Percentiles rank a stretch among this genome's conserved stretches.
phyloP scores from a whole-genome alignment of 2,329 filamentous ascomycete genomes.

The Fusarium sp. region DNA sequence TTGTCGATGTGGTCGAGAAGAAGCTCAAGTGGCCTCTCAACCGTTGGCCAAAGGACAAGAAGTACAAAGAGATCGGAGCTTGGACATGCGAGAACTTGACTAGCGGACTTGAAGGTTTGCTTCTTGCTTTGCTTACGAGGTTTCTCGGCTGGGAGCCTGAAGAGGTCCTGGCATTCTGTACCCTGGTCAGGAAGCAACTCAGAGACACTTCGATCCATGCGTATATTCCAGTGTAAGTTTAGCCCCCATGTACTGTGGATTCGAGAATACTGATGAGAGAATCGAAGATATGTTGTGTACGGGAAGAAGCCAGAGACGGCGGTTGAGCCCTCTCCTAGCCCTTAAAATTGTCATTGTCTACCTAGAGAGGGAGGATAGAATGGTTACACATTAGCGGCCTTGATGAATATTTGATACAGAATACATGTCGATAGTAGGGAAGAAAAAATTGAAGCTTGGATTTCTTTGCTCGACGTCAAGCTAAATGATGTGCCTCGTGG shows the following conservation, averaged over 20 bases:
- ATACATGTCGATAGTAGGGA: no score
- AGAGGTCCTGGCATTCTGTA: conserved; percentile 8
- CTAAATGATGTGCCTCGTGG: no score
- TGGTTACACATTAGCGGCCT: background rate
- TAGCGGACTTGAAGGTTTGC: conserved; percentile 7
- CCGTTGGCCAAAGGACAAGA: conserved; percentile 18
- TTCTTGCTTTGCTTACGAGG: conserved; percentile 13
- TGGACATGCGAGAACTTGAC: conserved; percentile 8
- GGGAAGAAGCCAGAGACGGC: background rate
- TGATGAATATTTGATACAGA: no score
- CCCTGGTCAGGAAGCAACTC: background rate
- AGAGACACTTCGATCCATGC: conserved; percentile 9
- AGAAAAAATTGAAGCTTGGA: no score
- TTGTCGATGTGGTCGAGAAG: conserved; percentile 12
- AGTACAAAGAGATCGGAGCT: conserved; percentile 16
- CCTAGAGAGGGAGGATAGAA: background rate
- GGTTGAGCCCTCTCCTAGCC: background rate
- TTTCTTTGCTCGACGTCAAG: no score
- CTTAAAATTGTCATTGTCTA: background rate
- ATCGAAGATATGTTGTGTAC: background rate
- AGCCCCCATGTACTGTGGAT: background rate
- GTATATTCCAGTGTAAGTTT: conserved; percentile 6
- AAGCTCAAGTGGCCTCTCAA: conserved; percentile 18
- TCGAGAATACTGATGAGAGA: background rate
- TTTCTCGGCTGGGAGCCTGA: conserved; percentile 4